A percentile compares a stretch with the other conserved stretches of the same genome.
These are phyloP conservation scores for Centaurea solstitialis DNA, from an alignment of 129 eudicot genomes.

Conservation along the genomic window DNA sequence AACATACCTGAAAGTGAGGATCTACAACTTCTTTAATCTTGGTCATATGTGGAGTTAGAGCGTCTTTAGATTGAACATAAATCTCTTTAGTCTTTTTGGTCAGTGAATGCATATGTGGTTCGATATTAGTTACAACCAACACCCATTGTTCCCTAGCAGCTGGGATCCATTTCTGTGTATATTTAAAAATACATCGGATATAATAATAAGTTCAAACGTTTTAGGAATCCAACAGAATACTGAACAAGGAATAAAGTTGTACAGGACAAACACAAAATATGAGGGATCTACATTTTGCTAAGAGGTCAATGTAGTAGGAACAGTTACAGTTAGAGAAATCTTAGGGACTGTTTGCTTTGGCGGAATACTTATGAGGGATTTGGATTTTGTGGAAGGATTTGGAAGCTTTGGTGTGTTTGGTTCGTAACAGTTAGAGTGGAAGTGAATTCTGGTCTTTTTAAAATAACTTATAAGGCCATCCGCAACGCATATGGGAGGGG, in stretches of 20 bases:
- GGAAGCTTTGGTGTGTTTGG: too few relatives aligned
- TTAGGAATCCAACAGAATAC: background rate
- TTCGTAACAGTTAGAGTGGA: too few relatives aligned
- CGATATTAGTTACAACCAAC: conserved; percentile 33
- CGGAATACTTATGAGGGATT: too few relatives aligned
- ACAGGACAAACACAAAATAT: background rate
- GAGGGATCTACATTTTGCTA: background rate
- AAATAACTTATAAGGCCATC: too few relatives aligned
- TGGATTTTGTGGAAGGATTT: too few relatives aligned
- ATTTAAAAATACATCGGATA: background rate
- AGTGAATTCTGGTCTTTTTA: too few relatives aligned
- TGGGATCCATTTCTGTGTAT: conserved; percentile 58
- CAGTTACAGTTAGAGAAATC: background rate
- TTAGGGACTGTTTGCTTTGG: background rate
- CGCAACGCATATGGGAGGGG: too few relatives aligned
- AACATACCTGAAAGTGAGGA: conserved; percentile 65
- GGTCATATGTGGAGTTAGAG: conserved; percentile 46
- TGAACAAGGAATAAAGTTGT: conserved; percentile 4
- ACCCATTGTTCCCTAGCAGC: conserved; percentile 53
- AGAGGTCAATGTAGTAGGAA: background rate
- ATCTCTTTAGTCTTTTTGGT: conserved; percentile 39
- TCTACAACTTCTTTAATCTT: conserved; percentile 53
- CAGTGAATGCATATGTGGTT: conserved; percentile 49
- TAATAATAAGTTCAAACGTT: background rate
- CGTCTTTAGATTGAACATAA: conserved; percentile 49